These are phyloP conservation scores for Albifimbria verrucaria DNA, from an alignment of 2,329 filamentous ascomycete species.

Conservation along the genomic window DNA sequence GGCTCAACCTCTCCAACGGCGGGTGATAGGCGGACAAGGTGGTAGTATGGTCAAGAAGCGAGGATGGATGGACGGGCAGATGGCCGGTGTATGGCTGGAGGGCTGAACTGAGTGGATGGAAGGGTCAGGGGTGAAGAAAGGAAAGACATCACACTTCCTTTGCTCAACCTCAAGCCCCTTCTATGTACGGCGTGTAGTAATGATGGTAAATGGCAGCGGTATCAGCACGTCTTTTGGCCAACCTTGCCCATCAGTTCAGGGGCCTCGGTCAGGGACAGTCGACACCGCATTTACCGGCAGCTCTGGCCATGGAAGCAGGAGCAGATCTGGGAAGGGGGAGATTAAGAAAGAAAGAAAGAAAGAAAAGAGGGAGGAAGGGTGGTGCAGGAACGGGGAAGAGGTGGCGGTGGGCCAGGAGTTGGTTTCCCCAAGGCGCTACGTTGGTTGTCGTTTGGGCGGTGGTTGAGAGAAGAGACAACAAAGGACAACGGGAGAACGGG, in stretches of 20 bases:
- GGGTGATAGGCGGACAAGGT: too few relatives aligned
- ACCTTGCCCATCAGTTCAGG: too few relatives aligned
- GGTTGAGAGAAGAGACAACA: conserved; percentile 22
- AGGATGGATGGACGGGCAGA: neutral
- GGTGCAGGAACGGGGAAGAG: conserved; percentile 13
- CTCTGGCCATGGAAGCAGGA: neutral
- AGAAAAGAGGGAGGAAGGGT: conserved; percentile 1
- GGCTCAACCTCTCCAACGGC: too few relatives aligned
- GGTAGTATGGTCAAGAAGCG: too few relatives aligned
- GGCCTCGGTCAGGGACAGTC: too few relatives aligned
- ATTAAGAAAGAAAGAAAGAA: conserved; percentile 3
- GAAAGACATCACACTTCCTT: neutral
- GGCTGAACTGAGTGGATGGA: too few relatives aligned
- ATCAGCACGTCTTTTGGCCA: too few relatives aligned
- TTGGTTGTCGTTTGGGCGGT: conserved; percentile 1
- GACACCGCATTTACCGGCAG: neutral
- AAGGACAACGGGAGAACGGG: conserved; percentile 15
- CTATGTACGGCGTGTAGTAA: neutral
- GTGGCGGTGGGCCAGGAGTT: conserved; percentile 18
- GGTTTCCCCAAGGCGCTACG: conserved; percentile 13
- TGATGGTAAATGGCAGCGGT: too few relatives aligned
- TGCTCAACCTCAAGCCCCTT: neutral
- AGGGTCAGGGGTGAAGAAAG: too few relatives aligned
- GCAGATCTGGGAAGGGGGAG: neutral
- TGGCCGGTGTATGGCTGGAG: neutral